Evolutionary conservation across 768 basidiomycete genomes (phyloP).

Genomic region (Tricholoma bakamatsutake): DNA sequence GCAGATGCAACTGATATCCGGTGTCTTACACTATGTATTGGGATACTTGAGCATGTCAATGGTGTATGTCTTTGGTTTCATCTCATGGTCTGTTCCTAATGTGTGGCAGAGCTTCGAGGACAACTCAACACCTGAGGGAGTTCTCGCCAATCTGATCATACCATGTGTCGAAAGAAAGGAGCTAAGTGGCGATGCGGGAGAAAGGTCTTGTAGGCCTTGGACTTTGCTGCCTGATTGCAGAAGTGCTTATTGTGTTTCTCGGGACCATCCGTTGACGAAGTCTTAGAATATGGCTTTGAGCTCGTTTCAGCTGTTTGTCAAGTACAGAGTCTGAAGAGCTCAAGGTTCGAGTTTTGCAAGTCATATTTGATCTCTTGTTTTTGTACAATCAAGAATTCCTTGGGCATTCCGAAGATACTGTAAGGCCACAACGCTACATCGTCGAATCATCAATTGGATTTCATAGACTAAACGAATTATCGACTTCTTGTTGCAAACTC

Average conservation of each 20-base stretch:
- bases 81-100: conserved; percentile 2
- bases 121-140: conserved; percentile 77
- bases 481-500: conserved; percentile 42
- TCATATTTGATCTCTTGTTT: conserved; percentile 87
- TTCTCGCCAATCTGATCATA: conserved; percentile 81
- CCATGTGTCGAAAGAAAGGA: conserved; percentile 90
- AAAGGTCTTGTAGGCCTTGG: conserved; percentile 78
- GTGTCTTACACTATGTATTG: conserved; percentile 78
- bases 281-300: conserved; percentile 52
- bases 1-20: conserved; percentile 74
- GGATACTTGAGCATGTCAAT: conserved; percentile 86
- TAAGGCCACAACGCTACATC: conserved; percentile 17
- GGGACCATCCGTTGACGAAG: background rate
- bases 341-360: conserved; percentile 72
- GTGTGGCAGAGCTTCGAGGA: conserved; percentile 62
- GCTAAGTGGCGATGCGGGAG: conserved; percentile 67
- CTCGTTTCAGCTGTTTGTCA: conserved; percentile 83
- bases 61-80: conserved; percentile 51
- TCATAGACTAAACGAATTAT: conserved; percentile 34
- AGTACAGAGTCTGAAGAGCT: conserved; percentile 68
- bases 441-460: background rate
- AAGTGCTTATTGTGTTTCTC: conserved; percentile 29
- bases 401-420: conserved; percentile 39
- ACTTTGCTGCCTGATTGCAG: conserved; percentile 81
- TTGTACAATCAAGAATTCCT: conserved; percentile 83